Evolutionary conservation across 1,284 basidiomycete genomes (phyloP), one percentile per base, ranked within the genome.

Genomic region (Somion occarium): DNA sequence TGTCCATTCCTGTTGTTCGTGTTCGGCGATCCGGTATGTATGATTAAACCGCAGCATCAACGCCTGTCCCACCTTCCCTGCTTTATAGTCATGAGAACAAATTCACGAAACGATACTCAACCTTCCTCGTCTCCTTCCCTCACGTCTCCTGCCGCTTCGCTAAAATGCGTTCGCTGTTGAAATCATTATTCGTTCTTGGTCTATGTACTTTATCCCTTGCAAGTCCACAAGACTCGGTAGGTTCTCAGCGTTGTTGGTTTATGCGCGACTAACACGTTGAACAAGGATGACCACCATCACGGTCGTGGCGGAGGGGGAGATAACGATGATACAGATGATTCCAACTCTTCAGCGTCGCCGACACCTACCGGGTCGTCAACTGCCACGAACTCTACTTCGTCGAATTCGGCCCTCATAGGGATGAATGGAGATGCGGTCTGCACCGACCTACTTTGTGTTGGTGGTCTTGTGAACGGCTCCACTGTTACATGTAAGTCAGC

Each of bases 381-480:
- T 30, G 43, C 44, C 3, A 18, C 46, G 15, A 45, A 12, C 19
- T 49, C 51, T 18, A 53, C 51, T 13, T 9, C 44, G 15, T 25
- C 53, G 27, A 46, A 38, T 44, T 51, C 53, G 13, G 38, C 46
- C 2, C 37, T 54, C 13, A 37, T 54, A 18, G 53, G 53, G 5
- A 51, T 54, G 53, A 23, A 54, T 5, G 53, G 53, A 30, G 50
- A 51, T 30, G 37, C 43, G 7, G 46, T 51, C 9, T 54, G 53
- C 42, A 43, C 46, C 22, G 38, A 42, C n/a, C 41, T 48, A n/a
- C 12, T 51, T 24, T 54, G 53, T 34, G 34, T 54, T 9, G 53
- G 53, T 11, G 53, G 27, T 25, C 39, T 54, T 15, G 53, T 54
- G n/a, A 54, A 54, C 30, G 53, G 53, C 13, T 23, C 39, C 9